Base-by-base conservation (phyloP, 2,329 filamentous ascomycete genomes). In the Penicillium rolfsii region DNA sequence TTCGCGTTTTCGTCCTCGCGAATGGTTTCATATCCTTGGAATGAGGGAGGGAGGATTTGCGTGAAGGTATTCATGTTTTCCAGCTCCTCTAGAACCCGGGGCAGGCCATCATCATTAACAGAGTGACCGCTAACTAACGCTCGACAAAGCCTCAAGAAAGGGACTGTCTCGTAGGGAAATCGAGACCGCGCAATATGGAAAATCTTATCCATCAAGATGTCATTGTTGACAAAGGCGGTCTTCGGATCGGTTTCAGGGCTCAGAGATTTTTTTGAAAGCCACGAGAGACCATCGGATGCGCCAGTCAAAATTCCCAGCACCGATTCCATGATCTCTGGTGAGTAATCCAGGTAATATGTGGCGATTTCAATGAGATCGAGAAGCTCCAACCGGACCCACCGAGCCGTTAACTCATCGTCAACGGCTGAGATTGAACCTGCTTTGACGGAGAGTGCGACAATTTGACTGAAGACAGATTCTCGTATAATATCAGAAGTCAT, bases 1-100 rank as follows among this genome's bases (percentile, higher is more conserved):
- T 96, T 95, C 28, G 86, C 87, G 66, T 95, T 93, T 61, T 95
- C 91, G 65, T 97, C 91, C 76, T 97, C 93, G 56, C 90, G 87
- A 41, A 90, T 87, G 12, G 93, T 86, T 62, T 89, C 85, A 68
- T 96, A 97, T 38, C 85, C 86, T 45, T 84, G 83, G 73, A 96
- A 97, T 35, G 84, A 77, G 0, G 83, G 77, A 0, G 91, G 89
- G n/a, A 97, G 83, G 12, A 84, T 81, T 66, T 96, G 89, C 30
- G 94, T 97, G 57, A 97, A 86, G 6, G 86, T 89, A 1, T 87
- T 84, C 57, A 93, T 89, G 59, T 82, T 84, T 59, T 88, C 85
- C 12, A 97, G 81, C 58, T 89, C 81, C n/a, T 83, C 79, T 40
- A 89, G 76, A 9, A 93, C 82, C 45, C 82, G 67, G 68, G 81